phyloP scores from a whole-genome alignment of 2,329 filamentous ascomycete species.

The Claviceps digitariae region DNA sequence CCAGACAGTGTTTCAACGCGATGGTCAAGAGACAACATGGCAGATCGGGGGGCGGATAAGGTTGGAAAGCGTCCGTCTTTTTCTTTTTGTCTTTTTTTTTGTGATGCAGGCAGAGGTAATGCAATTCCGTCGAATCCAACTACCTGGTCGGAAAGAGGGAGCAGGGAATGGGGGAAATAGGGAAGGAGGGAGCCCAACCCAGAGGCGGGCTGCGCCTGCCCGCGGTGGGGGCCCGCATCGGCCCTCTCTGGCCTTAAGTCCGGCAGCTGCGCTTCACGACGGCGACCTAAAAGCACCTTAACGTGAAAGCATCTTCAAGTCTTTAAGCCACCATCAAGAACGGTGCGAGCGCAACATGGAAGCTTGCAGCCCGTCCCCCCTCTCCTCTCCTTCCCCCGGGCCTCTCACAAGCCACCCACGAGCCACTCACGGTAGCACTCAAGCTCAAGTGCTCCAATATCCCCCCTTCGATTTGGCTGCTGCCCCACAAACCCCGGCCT shows the following conservation, averaged over 20 bases:
- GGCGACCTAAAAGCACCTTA: not conserved
- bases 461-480: not conserved
- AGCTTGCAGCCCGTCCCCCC: not conserved
- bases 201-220: not conserved
- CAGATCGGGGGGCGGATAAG: not conserved
- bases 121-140: not conserved
- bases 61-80: not conserved
- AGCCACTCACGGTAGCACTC: slow-evolving; percentile 7
- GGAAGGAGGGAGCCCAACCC: not conserved
- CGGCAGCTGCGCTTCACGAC: slow-evolving; percentile 2
- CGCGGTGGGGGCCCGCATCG: slow-evolving; percentile 2
- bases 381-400: not conserved
- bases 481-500: slow-evolving; percentile 3
- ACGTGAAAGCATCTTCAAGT: not conserved
- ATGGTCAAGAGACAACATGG: not conserved
- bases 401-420: slow-evolving; percentile 8
- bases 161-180: not conserved
- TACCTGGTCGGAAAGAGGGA: not conserved
- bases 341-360: not conserved
- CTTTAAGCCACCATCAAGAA: not conserved
- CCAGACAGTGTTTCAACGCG: not conserved
- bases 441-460: not conserved
- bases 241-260: not conserved
- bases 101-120: not conserved
- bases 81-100: too few species aligned